Evolutionary conservation across 139 green algal genomes (phyloP), one percentile per base, ranked within the genome.

Genomic region (Micractinium sp.): DNA sequence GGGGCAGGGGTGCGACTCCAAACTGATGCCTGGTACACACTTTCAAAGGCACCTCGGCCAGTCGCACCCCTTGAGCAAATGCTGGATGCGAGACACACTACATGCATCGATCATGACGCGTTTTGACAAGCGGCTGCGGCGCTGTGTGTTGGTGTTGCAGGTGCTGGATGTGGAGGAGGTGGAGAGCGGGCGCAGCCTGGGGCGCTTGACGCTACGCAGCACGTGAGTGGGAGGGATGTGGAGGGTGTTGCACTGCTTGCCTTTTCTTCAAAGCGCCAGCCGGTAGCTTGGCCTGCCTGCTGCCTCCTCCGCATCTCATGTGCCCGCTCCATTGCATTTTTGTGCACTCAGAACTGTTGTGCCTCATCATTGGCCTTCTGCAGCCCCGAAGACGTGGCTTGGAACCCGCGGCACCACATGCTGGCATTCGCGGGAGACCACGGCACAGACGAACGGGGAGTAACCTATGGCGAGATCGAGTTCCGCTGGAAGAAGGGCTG

Each of bases 81-180:
- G 47, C 47, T 56, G 47, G 7, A 9, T 56, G 47, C 9, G 47
- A 16, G 47, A 9, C 9, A 9, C 9, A 9, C n/a, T n/a, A n/a
- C n/a, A 56, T 56, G 47, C 47, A 56, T 56, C 7, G 5, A 9
- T 56, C 47, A 56, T 56, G 47, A 5, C 5, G 47, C 9, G 47
- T 5, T 56, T 56, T 9, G 47, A 56, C 47, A 9, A 56, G 47
- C 9, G 47, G 47, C 47, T 56, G 47, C 5, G 47, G 47, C 7
- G 47, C 47, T 16, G 9, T 16, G 9, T 56, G 47, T 56, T 56
- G 7, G 47, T 56, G 47, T 56, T 56, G 47, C 47, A 56, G 47
- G 81, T 27, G 39, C 25, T 93, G 39, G 85, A 90, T 36, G 87
- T 93, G 27, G 90, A 91, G 36, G 71, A 93, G 61, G 27, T 93